Conservation (phyloP, 2,329 filamentous ascomycete genomes). For the Capronia coronata region DNA sequence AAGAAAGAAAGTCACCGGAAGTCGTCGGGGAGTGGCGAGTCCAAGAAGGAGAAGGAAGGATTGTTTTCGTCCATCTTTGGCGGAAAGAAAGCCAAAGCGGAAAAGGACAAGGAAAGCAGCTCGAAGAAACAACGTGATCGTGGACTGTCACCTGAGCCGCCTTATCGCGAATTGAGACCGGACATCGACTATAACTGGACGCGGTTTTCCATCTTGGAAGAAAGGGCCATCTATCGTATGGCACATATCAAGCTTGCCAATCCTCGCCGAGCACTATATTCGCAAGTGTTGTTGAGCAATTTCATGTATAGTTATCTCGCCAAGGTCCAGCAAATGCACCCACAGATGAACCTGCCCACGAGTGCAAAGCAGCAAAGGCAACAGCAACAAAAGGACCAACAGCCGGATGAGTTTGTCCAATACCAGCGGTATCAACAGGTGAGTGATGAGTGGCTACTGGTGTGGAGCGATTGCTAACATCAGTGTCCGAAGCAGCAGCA, state of each 20-base stretch:
- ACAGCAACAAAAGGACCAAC: conserved; percentile 31
- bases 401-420: conserved; percentile 39
- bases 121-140: conserved; percentile 69
- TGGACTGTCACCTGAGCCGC: conserved; percentile 74
- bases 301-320: conserved; percentile 99
- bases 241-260: conserved; percentile 99
- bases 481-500: conserved; percentile 18
- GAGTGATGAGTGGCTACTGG: conserved; percentile 22
- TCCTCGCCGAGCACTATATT: conserved; percentile 81
- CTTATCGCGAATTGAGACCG: conserved; percentile 64
- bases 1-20: conserved; percentile 73
- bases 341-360: conserved; percentile 83
- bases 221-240: conserved; percentile 96
- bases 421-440: conserved; percentile 45
- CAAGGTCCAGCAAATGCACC: conserved; percentile 98
- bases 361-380: conserved; percentile 62
- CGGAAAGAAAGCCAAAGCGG: conserved; percentile 72
- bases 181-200: conserved; percentile 97
- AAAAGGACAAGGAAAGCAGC: conserved; percentile 66
- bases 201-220: conserved; percentile 87
- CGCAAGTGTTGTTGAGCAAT: conserved; percentile 92
- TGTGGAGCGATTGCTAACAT: conserved; percentile 9
- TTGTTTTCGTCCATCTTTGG: conserved; percentile 94
- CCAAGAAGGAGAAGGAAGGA: conserved; percentile 85
- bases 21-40: conserved; percentile 52